Conservation (phyloP, 176 grass and related monocot species). For the Eremochloa ophiuroides region DNA sequence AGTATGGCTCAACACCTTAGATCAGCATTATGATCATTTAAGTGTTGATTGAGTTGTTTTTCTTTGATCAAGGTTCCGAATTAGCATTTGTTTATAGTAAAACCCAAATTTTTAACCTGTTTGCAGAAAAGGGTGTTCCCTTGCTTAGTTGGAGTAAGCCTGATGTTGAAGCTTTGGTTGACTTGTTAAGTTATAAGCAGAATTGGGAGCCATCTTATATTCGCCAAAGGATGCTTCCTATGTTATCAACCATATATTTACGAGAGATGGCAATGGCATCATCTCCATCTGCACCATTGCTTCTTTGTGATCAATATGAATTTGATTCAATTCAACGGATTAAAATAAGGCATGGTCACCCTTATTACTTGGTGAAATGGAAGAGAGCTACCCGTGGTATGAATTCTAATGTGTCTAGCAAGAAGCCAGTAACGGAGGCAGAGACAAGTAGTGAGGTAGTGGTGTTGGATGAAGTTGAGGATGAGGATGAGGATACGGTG, state of each 20-base stretch:
- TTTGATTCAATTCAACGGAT: slow-evolving; percentile 75
- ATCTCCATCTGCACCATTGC: slow-evolving; percentile 26
- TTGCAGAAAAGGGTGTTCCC: slow-evolving; percentile 53
- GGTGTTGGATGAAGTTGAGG: slow-evolving; percentile 21
- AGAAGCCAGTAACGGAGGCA: slow-evolving; percentile 23
- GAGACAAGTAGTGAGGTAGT: slow-evolving; percentile 3
- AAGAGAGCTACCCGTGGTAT: slow-evolving; percentile 34
- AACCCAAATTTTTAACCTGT: not conserved
- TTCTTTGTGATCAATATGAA: slow-evolving; percentile 72
- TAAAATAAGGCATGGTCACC: slow-evolving; percentile 66
- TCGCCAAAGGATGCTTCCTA: slow-evolving; percentile 74
- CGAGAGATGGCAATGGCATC: slow-evolving; percentile 55
- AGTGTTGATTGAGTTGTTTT: not conserved
- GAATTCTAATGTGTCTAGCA: slow-evolving; percentile 4
- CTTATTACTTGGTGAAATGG: slow-evolving; percentile 90
- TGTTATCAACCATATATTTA: slow-evolving; percentile 83
- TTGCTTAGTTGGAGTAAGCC: slow-evolving; percentile 67
- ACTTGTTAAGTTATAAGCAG: slow-evolving; percentile 70
- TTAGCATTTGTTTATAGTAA: not conserved
- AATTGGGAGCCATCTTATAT: slow-evolving; percentile 87
- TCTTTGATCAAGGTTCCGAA: not conserved
- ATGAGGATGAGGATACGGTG: slow-evolving; percentile 29
- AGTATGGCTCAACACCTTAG: not conserved
- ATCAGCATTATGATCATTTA: not conserved
- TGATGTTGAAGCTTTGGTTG: slow-evolving; percentile 69